Base-by-base conservation (phyloP, 2,329 filamentous ascomycete species). In the Leptographium lundbergii region DNA sequence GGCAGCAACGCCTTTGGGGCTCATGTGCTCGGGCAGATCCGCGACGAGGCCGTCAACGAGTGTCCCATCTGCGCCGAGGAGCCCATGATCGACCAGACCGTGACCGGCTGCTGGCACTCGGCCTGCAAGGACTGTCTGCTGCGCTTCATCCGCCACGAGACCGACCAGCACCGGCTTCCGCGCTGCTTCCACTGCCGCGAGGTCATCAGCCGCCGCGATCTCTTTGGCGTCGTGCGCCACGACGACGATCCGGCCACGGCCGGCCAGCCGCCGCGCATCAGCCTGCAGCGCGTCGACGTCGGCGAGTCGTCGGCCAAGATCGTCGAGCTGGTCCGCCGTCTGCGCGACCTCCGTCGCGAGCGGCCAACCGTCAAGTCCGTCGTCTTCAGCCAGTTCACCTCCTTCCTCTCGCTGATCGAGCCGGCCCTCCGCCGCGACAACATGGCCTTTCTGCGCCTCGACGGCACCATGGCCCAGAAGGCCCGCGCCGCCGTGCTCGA, bases 21-120 rank as follows among this genome's bases (percentile, higher is more conserved):
- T 0, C 86, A 96, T 69, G 91, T 92, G 0, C 77, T 99, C 17
- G 84, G 87, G 62, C 90, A 97, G 70, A 99, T 99, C 54, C 88
- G 95, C 64, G 88, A 89, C 58, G 92, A 97, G 67, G 85, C 88
- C 0, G 83, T 87, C 61, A 87, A 87, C 61, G 94, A 99, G 73
- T 99, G 94, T 67, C 92, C 94, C 0, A 88, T 99, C 57, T 99
- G 94, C 72, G 84, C 89, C 4, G 92, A 97, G 70, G 94, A 97
- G 70, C 91, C 91, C 4, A 97, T 97, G 91, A 82, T 89, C 48
- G 88, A 96, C 58, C 92, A 95, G 68, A 87, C 88, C 0, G 94
- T 99, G 1, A 97, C 94, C 0, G 89, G 90, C 0, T 99, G 94
- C 72, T 99, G 94, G 91, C 94, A 99, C 71, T 95, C 89, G 39